Evolutionary conservation across 371 early-diverging fungal species (phyloP).

Genomic region (Mortierella sp.): DNA sequence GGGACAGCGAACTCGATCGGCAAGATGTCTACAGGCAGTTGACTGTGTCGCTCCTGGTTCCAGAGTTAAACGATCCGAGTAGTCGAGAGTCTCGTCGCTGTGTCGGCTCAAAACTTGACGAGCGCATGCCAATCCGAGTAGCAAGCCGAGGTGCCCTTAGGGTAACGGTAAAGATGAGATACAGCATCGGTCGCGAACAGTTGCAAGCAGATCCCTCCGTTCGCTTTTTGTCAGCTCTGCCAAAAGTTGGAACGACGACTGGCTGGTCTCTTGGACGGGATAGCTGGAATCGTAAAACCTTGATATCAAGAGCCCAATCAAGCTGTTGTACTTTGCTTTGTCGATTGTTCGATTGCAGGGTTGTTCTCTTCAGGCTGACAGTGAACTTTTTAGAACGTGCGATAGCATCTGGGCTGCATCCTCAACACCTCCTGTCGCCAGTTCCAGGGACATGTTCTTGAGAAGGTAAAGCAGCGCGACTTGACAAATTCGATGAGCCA

Average conservation of each 20-base stretch:
- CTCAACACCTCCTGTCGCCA: slow-evolving; percentile 78
- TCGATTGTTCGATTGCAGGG: slow-evolving; percentile 61
- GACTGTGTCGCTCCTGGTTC: slow-evolving; percentile 62
- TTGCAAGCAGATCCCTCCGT: slow-evolving; percentile 86
- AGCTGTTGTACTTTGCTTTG: slow-evolving; percentile 70
- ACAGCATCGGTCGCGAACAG: slow-evolving; percentile 86
- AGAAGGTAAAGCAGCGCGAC: slow-evolving; percentile 91
- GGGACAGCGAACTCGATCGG: slow-evolving; percentile 69
- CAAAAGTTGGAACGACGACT: slow-evolving; percentile 82
- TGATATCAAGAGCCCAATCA: slow-evolving; percentile 84
- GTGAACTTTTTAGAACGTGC: slow-evolving; percentile 85
- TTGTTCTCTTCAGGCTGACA: slow-evolving; percentile 72
- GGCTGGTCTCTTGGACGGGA: slow-evolving; percentile 90
- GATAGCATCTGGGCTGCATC: slow-evolving; percentile 81
- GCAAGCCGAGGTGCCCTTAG: slow-evolving; percentile 95
- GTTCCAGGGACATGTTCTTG: slow-evolving; percentile 89
- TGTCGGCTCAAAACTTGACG: slow-evolving; percentile 91
- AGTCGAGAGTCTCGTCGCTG: slow-evolving; percentile 83
- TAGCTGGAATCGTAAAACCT: slow-evolving; percentile 94
- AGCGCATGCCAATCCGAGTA: slow-evolving; percentile 95
- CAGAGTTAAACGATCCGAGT: slow-evolving; percentile 75
- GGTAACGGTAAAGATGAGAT: slow-evolving; percentile 96
- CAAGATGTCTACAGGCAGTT: slow-evolving; percentile 80
- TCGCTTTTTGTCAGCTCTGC: slow-evolving; percentile 81
- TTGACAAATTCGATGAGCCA: slow-evolving; percentile 92